Conservation (phyloP, 108 stramenopile genomes). For the Pelagomonas calceolata region DNA sequence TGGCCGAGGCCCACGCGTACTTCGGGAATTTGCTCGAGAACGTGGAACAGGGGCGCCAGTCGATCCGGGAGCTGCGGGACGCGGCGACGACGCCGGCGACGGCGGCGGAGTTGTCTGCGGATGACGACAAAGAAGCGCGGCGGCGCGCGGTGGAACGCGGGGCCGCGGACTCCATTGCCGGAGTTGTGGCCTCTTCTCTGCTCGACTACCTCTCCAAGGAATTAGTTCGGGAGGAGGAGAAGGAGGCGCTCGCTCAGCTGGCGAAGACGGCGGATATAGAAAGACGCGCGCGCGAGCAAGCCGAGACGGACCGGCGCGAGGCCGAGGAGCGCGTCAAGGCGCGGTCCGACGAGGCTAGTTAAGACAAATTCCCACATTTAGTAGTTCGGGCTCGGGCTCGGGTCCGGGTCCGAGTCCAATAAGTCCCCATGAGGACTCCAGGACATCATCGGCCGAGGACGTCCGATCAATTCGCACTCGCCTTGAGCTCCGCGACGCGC, state of each 20-base stretch:
- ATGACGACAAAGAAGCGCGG: background rate
- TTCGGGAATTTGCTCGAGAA: slow-evolving; percentile 44
- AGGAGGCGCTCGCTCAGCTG: slow-evolving; percentile 8
- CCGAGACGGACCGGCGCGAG: slow-evolving; percentile 26
- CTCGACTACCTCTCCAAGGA: slow-evolving; percentile 30
- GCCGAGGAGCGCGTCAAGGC: slow-evolving; percentile 18
- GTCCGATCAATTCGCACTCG: no score
- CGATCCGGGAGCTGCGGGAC: slow-evolving; percentile 32
- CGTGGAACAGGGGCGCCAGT: slow-evolving; percentile 26
- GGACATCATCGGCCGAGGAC: no score
- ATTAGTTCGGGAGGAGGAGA: slow-evolving; percentile 16
- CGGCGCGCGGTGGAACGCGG: background rate
- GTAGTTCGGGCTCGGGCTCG: no score
- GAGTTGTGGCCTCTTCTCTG: slow-evolving; percentile 19
- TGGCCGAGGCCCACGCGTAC: no score
- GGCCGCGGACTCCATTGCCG: slow-evolving; percentile 19
- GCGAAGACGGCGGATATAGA: slow-evolving; percentile 11
- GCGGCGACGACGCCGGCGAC: slow-evolving; percentile 8
- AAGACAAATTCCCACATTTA: no score
- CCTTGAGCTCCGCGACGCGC: no score
- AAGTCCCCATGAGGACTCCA: no score
- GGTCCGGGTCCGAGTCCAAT: no score
- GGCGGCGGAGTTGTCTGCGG: background rate
- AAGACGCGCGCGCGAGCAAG: slow-evolving; percentile 16
- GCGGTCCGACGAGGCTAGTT: slow-evolving; percentile 16